Base-by-base conservation (phyloP, 129 eudicot species). In the Artemisia tridentata region DNA sequence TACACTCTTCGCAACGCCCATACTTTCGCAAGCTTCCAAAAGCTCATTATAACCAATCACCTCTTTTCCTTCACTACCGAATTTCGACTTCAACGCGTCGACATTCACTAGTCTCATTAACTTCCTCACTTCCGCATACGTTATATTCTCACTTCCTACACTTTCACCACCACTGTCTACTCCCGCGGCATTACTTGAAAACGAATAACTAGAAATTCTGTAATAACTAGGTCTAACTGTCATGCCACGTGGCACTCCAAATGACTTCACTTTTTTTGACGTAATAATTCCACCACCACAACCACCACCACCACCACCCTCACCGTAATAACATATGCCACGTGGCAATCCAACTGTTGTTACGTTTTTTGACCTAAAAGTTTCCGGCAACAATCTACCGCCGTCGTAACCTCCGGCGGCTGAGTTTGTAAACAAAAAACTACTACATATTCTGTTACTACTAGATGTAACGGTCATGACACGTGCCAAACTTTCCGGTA, bases 101-200 rank as follows among this genome's bases (percentile, higher is more conserved):
- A 89, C 91, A 81, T 92, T 85, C 78, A 92, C 98, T 84, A 92
- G 66, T 55, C 98, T 80, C 95, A 92, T 86, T 82, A 92, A 69
- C 78, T 80, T 85, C 96, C 81, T 83, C 68, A 89, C 98, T 78
- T 92, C 98, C 73, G 72, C 77, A 54, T 73, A 70, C 77, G 98
- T 74, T 67, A 89, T 82, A 31, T 13, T n/a, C 18, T 13, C 31
- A 2, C n/a, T 41, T 23, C 9, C 65, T 9, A 23, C 46, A 29
- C n/a, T 13, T 0, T 38, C 80, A 12, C 41, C 78, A 13, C 65
- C 83, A 1, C 11, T 11, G 8, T 18, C 64, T 11, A 11, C 81
- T 38, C 79, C 84, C 14, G 65, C 80, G 72, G 45, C 50, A 18
- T 43, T 38, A 63, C 61, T 71, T 20, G 72, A 79, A 63, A 74